Percentiles rank a stretch among this genome's conserved stretches.
Evolutionary conservation across 176 grass and related monocot species (phyloP).

Genomic region (Oryza longistaminata): DNA sequence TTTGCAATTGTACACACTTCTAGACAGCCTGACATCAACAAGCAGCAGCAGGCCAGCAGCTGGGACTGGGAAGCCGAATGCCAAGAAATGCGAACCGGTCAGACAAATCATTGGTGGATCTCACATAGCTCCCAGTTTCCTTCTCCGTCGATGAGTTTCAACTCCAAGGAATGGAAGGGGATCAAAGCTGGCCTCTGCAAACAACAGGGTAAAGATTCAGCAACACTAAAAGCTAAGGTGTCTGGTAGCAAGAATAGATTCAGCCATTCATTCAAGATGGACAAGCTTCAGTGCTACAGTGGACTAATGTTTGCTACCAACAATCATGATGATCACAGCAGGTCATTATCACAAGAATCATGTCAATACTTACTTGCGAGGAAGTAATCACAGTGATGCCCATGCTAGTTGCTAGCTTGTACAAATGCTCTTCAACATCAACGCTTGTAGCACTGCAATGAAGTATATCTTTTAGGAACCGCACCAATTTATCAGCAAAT

Average conservation of each 20-base stretch:
- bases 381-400: constrained; percentile 96
- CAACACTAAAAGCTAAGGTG: background rate
- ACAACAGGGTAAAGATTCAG: constrained; percentile 32
- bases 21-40: background rate
- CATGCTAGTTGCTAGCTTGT: constrained; percentile 86
- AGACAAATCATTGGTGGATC: constrained; percentile 60
- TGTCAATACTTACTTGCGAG: constrained; percentile 59
- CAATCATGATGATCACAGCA: background rate
- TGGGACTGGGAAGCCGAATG: background rate
- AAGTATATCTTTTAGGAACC: constrained; percentile 23
- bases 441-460: constrained; percentile 87
- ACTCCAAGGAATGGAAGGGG: constrained; percentile 85
- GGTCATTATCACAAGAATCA: background rate
- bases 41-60: background rate
- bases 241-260: background rate
- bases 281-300: background rate
- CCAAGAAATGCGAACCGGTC: background rate
- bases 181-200: constrained; percentile 86
- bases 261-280: background rate
- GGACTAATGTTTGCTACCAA: background rate
- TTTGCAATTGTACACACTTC: constrained; percentile 1
- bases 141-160: constrained; percentile 93
- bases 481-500: constrained; percentile 1
- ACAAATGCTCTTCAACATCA: constrained; percentile 97
- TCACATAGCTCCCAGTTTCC: constrained; percentile 86